A percentile compares a stretch with the other conserved stretches of the same genome.
Conservation (phyloP, 2,329 filamentous ascomycete genomes). For the Arthrobotrys entomopaga region DNA sequence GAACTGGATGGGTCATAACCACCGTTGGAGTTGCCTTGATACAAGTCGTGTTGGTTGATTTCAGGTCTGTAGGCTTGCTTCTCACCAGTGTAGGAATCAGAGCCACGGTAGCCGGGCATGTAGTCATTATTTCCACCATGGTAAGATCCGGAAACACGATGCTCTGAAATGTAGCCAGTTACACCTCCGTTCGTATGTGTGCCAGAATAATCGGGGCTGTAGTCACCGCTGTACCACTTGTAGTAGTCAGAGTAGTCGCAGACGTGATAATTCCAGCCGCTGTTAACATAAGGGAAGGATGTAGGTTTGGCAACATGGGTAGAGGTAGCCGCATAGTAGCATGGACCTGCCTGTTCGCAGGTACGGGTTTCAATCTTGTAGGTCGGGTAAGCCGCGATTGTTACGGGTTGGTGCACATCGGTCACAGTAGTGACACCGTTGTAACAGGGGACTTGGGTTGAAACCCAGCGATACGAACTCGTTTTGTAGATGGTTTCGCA, state of each 20-base stretch:
- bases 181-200: background rate
- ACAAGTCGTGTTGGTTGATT: too few species aligned
- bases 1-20: background rate
- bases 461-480: slow-evolving; percentile 46
- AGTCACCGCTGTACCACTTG: slow-evolving; percentile 47
- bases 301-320: slow-evolving; percentile 40
- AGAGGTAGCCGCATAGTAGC: slow-evolving; percentile 48
- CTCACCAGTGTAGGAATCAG: background rate
- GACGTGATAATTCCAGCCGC: slow-evolving; percentile 49
- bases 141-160: background rate
- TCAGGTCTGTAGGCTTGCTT: too few species aligned
- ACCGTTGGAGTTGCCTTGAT: background rate
- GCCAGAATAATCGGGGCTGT: slow-evolving; percentile 45
- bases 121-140: slow-evolving; percentile 4
- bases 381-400: slow-evolving; percentile 46
- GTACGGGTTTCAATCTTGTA: slow-evolving; percentile 48
- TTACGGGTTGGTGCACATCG: slow-evolving; percentile 31
- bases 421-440: slow-evolving; percentile 38
- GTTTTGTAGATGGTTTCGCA: slow-evolving; percentile 48
- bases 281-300: slow-evolving; percentile 47
- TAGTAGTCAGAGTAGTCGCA: slow-evolving; percentile 49
- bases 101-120: background rate
- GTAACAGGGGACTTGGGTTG: slow-evolving; percentile 45
- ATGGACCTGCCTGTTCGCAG: slow-evolving; percentile 37
- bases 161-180: slow-evolving; percentile 2